These are phyloP conservation scores for Tetratostichococcus sp. DNA, from an alignment of 139 green algal genomes.

Conservation along the genomic window DNA sequence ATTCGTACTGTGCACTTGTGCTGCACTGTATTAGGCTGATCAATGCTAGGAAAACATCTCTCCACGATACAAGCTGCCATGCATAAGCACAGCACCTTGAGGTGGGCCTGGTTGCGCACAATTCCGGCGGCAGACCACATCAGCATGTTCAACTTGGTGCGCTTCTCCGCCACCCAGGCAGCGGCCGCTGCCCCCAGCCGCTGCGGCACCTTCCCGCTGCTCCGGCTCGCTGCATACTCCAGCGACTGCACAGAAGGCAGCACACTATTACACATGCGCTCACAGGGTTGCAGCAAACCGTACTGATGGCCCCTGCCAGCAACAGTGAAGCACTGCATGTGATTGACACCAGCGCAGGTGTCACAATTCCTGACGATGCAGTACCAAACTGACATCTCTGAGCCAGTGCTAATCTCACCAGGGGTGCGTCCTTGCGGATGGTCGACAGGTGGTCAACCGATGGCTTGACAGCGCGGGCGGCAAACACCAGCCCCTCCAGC, in stretches of 20 bases:
- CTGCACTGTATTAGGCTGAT: too few relatives aligned
- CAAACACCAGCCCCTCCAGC: slow-evolving; percentile 96
- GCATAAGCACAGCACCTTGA: neutral
- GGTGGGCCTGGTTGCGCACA: slow-evolving; percentile 57
- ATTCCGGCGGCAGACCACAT: slow-evolving; percentile 94
- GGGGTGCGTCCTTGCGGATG: neutral
- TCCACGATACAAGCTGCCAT: too few relatives aligned
- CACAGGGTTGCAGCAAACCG: too few relatives aligned
- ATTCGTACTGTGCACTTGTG: too few relatives aligned
- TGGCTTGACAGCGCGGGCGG: slow-evolving; percentile 68
- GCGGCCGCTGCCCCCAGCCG: slow-evolving; percentile 9
- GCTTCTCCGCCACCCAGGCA: slow-evolving; percentile 48
- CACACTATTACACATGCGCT: neutral
- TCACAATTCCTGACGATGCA: neutral
- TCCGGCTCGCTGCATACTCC: neutral
- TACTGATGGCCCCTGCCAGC: neutral
- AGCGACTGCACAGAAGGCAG: neutral
- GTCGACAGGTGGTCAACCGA: slow-evolving; percentile 56
- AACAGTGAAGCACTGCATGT: neutral
- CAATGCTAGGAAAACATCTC: too few relatives aligned
- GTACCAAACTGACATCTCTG: neutral
- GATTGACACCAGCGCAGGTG: neutral
- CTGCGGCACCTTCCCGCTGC: slow-evolving; percentile 3
- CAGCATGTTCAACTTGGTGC: slow-evolving; percentile 51
- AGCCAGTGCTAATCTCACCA: neutral